Conservation (phyloP, 805 yeast genomes). For the Wickerhamiella parazyma region DNA sequence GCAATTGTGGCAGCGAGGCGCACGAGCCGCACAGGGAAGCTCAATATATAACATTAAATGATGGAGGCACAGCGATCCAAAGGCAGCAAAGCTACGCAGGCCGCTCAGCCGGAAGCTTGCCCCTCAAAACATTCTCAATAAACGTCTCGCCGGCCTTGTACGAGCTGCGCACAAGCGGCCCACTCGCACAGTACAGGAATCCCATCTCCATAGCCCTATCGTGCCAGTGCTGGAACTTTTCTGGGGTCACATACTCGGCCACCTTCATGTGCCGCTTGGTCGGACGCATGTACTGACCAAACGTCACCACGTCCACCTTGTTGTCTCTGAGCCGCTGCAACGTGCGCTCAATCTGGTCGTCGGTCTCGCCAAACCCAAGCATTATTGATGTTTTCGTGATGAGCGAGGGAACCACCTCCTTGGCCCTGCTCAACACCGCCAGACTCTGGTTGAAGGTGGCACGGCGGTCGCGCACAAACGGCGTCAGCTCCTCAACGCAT, state of each 20-base stretch:
- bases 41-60: no score
- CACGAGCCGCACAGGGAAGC: no score
- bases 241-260: slow-evolving; percentile 87
- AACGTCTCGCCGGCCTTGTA: slow-evolving; percentile 95
- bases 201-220: slow-evolving; percentile 75
- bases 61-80: no score
- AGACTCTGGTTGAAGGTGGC: slow-evolving; percentile 89
- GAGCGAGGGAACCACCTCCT: slow-evolving; percentile 54
- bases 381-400: slow-evolving; percentile 88
- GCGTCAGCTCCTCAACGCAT: slow-evolving; percentile 90
- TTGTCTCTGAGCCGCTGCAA: slow-evolving; percentile 60
- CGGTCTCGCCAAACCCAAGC: slow-evolving; percentile 96
- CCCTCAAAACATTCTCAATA: slow-evolving; percentile 69
- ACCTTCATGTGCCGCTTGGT: slow-evolving; percentile 98
- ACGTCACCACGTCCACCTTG: slow-evolving; percentile 86
- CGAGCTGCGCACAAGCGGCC: slow-evolving; percentile 91
- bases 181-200: slow-evolving; percentile 90
- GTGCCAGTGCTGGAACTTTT: slow-evolving; percentile 88
- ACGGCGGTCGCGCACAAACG: slow-evolving; percentile 88
- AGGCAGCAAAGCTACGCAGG: no score
- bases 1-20: no score
- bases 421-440: slow-evolving; percentile 66
- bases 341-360: slow-evolving; percentile 71
- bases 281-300: slow-evolving; percentile 99
- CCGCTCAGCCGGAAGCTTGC: slow-evolving; percentile 15